Evolutionary conservation across 495 filamentous ascomycete species (phyloP), one percentile per base, ranked within the genome.

Genomic region (Xylaria telfairii): DNA sequence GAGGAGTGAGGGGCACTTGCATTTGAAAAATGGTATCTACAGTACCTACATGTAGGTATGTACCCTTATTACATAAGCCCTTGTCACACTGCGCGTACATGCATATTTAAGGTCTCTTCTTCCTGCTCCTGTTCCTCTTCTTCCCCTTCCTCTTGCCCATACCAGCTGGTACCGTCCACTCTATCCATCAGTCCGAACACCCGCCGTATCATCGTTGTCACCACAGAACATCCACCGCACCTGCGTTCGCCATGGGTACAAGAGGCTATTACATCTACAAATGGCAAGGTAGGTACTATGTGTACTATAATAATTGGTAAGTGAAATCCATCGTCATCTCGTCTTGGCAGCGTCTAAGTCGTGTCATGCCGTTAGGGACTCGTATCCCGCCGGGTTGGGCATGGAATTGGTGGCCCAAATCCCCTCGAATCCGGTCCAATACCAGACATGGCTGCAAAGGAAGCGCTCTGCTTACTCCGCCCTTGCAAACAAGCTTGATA

Each of bases 261-360:
- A 12, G 32, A 21, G 34, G 30, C 9, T 24, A 12, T 1, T 21
- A 21, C 19, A n/a, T 7, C 21, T 63, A 44, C 24, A 63, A 63
- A 63, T 63, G 60, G 60, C n/a, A 28, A 44, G 60, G 21, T 0
- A 42, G 34, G 37, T 46, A 63, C 24, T 63, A 63, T 63, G 21
- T 46, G 39, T 30, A 46, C 39, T 44, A 24, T 5, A 24, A 30
- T 37, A 0, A 24, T 2, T 8, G 8, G 57, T 61, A 41, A 61
- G 57, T 2, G 19, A 37, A 6, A 57, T n/a, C 34, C 34, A 30
- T 39, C 17, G 9, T 21, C 34, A 12, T 41, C 0, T 41, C n/a
- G n/a, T 61, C 34, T 61, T 24, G n/a, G 4, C 34, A 37, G 8
- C 19, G 10, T 24, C 37, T 63, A 12, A 63, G 0, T 4, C 39